Percentiles rank a stretch among this genome's conserved stretches.
These are phyloP conservation scores for Talinum fruticosum DNA, from an alignment of 148 eudicot genomes.

Conservation along the genomic window DNA sequence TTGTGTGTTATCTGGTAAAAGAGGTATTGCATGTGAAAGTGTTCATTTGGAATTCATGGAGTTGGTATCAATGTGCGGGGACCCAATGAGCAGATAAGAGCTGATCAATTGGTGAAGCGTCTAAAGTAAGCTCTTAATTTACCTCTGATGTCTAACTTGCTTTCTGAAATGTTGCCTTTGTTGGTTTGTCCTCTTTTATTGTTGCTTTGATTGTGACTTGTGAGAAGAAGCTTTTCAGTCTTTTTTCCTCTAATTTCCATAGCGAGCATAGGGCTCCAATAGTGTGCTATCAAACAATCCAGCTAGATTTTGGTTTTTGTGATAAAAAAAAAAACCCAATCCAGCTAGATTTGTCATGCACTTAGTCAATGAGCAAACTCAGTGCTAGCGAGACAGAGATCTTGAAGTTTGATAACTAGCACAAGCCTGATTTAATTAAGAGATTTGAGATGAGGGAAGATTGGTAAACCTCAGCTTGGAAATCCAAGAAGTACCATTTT, in stretches of 20 bases:
- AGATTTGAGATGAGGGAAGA: background rate
- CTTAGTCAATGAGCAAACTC: background rate
- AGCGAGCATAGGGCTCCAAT: background rate
- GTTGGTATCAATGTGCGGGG: conserved; percentile 89
- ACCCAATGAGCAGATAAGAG: conserved; percentile 67
- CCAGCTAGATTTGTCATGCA: background rate
- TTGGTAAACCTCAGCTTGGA: too few species aligned
- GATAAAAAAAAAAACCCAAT: too few species aligned
- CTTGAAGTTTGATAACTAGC: background rate
- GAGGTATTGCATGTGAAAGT: conserved; percentile 68
- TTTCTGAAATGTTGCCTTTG: background rate
- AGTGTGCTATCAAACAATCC: background rate
- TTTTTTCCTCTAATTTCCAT: background rate
- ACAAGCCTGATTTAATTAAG: background rate
- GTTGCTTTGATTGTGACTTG: background rate
- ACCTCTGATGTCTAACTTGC: background rate
- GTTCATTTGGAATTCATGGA: conserved; percentile 74
- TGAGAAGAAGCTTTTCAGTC: conserved; percentile 1
- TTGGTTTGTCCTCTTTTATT: background rate
- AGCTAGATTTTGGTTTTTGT: background rate
- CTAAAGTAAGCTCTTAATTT: conserved; percentile 53
- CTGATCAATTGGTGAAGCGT: conserved; percentile 45
- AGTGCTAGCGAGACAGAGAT: background rate
- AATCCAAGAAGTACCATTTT: background rate
- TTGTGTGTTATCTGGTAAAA: conserved; percentile 41